Percentiles rank a stretch among this genome's conserved stretches.
phyloP scores from a whole-genome alignment of 441 rosid genomes.

The Geranium incanum region DNA sequence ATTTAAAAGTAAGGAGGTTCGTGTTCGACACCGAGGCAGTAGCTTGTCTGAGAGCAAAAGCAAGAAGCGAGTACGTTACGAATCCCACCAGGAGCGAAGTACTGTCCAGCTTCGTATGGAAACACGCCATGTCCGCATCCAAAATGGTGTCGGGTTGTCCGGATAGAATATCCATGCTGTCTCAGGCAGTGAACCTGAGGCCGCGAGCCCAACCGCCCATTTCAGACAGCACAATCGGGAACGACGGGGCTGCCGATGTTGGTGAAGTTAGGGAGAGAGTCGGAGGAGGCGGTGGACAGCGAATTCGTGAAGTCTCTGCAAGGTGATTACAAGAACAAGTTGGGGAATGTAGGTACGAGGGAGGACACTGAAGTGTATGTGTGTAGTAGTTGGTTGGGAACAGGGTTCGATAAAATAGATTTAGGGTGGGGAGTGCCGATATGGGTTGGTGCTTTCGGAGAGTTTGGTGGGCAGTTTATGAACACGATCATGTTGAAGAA shows the following conservation, averaged over 20 bases:
- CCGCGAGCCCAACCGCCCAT: not conserved
- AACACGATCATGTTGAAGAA: not conserved
- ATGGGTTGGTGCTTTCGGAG: not conserved
- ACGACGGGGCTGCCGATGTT: not conserved
- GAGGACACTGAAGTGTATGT: not conserved
- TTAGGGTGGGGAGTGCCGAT: not conserved
- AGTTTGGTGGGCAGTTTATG: not conserved
- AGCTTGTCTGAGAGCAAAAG: not conserved
- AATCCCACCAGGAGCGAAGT: not conserved
- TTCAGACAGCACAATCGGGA: not conserved
- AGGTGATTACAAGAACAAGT: not conserved
- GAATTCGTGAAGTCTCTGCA: not conserved
- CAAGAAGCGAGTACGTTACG: not conserved
- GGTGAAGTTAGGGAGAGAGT: not conserved
- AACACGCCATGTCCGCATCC: not conserved
- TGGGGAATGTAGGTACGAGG: not conserved
- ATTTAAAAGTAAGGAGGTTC: not conserved
- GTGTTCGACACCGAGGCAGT: not conserved
- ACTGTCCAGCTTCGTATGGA: not conserved
- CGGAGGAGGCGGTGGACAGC: not conserved
- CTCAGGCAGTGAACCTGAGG: not conserved
- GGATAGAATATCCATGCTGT: not conserved
- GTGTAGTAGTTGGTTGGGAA: not conserved
- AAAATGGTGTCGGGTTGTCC: not conserved
- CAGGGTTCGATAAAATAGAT: not conserved